Base-by-base conservation (phyloP, 805 yeast species). In the Lipomyces mesembrius region DNA sequence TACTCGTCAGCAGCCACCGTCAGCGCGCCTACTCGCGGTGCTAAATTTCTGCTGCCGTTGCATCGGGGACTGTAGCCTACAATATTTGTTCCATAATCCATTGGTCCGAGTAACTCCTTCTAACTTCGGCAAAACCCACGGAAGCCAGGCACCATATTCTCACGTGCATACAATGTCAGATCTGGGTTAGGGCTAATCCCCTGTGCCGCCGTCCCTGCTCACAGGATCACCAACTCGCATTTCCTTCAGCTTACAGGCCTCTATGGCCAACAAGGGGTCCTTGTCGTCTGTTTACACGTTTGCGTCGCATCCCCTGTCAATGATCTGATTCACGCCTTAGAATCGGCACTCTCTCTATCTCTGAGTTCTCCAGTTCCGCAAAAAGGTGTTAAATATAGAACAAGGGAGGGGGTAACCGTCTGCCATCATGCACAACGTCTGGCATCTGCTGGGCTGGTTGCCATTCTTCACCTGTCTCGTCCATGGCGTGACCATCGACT, bases 401-500 rank as follows among this genome's bases (percentile, higher is more conserved):
- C 49, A 17, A 17, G 22, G 14, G 3, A 43, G 17, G 25, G 25
- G 14, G 32, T 29, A 29, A 53, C 25, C 9, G 20, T 17, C 6
- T 17, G 2, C 22, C 17, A 2, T 17, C 27, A 22, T 56, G 59
- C 39, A 22, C 49, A 43, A n/a, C 22, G 1, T 8, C 22, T n/a
- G 22, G 49, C 14, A 43, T 43, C 49, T 43, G 20, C 22, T 43
- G 22, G 49, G 20, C 49, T 43, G 49, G 49, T 12, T 43, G 49
- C 49, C 49, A n/a, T 17, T 43, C 22, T n/a, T 43, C n/a, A 43
- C 9, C 22, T 4, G 49, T n/a, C 3, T 43, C 20, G 49, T n/a
- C 49, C 22, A 43, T 43, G 49, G 49, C 9, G 72, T 63, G 20
- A 17, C 27, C 7, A 58, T 69, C 20, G 52, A 58, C 43, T 69